Conservation (phyloP, 116 monocot genomes). For the Papilionanthe hybrid region DNA sequence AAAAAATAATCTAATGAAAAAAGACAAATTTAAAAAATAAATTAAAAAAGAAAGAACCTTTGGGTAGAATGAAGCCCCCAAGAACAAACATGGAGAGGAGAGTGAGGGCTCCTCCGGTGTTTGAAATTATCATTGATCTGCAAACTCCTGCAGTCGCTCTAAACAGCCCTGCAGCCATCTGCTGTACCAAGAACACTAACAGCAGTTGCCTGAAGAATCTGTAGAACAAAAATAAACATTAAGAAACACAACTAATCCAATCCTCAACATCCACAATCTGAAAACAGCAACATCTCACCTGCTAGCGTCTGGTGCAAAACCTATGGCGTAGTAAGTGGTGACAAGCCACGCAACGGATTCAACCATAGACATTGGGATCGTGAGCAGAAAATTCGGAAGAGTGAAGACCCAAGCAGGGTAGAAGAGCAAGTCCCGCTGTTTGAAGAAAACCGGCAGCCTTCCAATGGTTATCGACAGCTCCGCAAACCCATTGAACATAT, state of each 20-base stretch:
- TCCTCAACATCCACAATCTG: neutral
- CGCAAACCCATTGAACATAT: constrained; percentile 28
- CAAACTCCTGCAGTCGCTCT: constrained; percentile 30
- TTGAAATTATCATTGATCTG: constrained; percentile 39
- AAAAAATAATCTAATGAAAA: neutral
- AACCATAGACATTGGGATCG: constrained; percentile 17
- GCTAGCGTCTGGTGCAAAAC: constrained; percentile 28
- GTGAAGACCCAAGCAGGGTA: constrained; percentile 28
- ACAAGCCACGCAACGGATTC: constrained; percentile 22
- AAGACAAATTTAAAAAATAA: neutral
- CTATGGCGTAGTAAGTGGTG: constrained; percentile 20
- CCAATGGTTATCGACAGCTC: constrained; percentile 14
- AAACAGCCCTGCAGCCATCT: constrained; percentile 47
- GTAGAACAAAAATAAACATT: constrained; percentile 5
- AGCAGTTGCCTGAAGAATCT: constrained; percentile 55
- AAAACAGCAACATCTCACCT: constrained; percentile 11
- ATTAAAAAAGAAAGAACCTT: constrained; percentile 17
- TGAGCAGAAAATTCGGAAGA: constrained; percentile 23
- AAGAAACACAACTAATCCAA: neutral
- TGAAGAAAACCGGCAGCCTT: constrained; percentile 30
- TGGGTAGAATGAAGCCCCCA: constrained; percentile 48
- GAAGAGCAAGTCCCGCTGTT: constrained; percentile 26
- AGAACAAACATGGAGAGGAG: constrained; percentile 46
- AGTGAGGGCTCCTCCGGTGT: constrained; percentile 41
- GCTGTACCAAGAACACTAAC: constrained; percentile 38